Evolutionary conservation across 306 rosid species (phyloP), one percentile per base, ranked within the genome.

Genomic region (Trifolium subterraneum): DNA sequence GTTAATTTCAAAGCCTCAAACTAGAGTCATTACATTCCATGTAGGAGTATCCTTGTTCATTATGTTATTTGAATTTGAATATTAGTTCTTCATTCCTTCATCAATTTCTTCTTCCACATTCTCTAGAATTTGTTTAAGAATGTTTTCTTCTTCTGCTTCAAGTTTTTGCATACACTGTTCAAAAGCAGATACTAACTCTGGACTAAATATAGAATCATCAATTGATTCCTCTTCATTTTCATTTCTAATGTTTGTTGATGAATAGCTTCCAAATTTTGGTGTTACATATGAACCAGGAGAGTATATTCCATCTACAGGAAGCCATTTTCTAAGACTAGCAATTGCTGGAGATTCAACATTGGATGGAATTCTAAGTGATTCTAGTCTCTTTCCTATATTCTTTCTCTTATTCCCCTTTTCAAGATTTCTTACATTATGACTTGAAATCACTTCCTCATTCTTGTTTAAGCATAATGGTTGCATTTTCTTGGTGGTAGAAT

Each of bases 221-320:
- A 25, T 23, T 7, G 81, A 68, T 65, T 69, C 85, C 51, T 31
- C 65, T 73, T 36, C 39, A 36, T 35, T 35, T 7, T 3, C 79
- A 80, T 39, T 82, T 55, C 47, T 20, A 15, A 54, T 62, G 45
- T 75, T 51, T 62, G 36, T 81, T 29, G 39, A 10, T 68, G 82
- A 63, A 63, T 75, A 81, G 77, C 73, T 83, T 2, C 90, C 90
- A 48, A 86, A 80, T 77, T 80, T 83, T 29, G 89, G 89, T 35
- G 89, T 86, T 68, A 86, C 59, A 77, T 86, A 80, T 62, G 85
- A 63, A 50, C 74, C 85, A 44, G 79, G 78, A 77, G 83, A 79
- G 61, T 85, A 79, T 44, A 82, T 70, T 72, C 78, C 84, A 48
- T 74, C 60, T 36, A 36, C 60, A 56, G 84, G 79, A 19, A 62